Evolutionary conservation across 2,329 filamentous ascomycete species (phyloP), one percentile per base, ranked within the genome.

Genomic region (Aspergillus neotritici): DNA sequence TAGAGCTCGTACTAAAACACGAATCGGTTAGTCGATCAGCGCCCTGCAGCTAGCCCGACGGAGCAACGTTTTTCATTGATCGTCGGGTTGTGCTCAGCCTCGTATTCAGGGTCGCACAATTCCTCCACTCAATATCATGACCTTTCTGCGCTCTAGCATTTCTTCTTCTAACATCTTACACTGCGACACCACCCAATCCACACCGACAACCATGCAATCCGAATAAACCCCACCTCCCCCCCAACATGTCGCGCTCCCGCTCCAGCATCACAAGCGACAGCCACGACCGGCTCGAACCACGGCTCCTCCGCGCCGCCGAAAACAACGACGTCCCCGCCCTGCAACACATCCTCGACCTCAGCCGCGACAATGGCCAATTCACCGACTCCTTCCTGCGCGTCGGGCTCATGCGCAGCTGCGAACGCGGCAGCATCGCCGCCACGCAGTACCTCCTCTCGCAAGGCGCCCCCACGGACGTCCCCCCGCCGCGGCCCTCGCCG

Each of bases 281-380:
- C 46, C 54, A 64, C 40, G 64, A 66, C 31, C 62, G 68, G 11
- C 60, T 69, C 33, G 68, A 71, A 41, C 68, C 68, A 5, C 64
- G 61, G 14, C 60, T 71, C n/a, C 57, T 70, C 5, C 62, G 64
- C 43, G 66, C 67, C 6, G 66, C 60, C 3, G 66, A 67, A 41
- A 55, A 60, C 39, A 62, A 71, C 47, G 58, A 67, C 21, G 44
- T 64, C 16, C 51, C 61, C 13, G 51, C 60, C 12, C 56, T 70
- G 13, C 51, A 50, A 25, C 54, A 58, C 9, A 55, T 65, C 4
- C 51, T 69, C 34, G 46, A 58, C 5, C 48, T 60, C 4, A 64
- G 67, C 5, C 61, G 54, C 34, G 60, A 60, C 13, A 57, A 61
- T 41, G 61, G 61, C 4, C 66, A 69, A 46, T 53, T 64, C 33